These are phyloP conservation scores for Circinella minor DNA, from an alignment of 371 early-diverging fungal genomes.

Conservation along the genomic window DNA sequence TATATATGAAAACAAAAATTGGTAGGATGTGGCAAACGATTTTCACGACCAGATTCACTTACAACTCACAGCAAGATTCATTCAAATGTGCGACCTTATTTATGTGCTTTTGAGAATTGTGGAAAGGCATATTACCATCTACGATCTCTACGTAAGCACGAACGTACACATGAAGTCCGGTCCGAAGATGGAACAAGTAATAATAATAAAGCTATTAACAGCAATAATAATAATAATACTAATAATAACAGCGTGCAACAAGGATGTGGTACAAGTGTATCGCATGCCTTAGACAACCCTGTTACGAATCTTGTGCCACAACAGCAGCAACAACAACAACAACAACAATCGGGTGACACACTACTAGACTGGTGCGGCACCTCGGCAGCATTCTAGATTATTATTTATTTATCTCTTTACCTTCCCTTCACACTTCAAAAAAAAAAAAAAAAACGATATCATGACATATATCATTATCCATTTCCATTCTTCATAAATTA, in stretches of 20 bases:
- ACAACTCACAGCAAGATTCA: slow-evolving; percentile 91
- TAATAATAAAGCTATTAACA: too few relatives aligned
- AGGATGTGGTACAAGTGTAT: slow-evolving; percentile 1
- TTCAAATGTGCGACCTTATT: slow-evolving; percentile 76
- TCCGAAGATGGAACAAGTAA: slow-evolving; percentile 1
- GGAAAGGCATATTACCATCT: slow-evolving; percentile 85
- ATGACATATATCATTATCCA: too few relatives aligned
- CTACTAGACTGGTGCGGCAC: slow-evolving; percentile 14
- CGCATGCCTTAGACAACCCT: slow-evolving; percentile 9
- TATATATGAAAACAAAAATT: background rate
- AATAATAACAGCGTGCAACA: slow-evolving; percentile 1
- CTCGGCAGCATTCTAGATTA: slow-evolving; percentile 4
- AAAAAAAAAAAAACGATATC: background rate
- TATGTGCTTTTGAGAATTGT: slow-evolving; percentile 66
- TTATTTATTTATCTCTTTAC: background rate
- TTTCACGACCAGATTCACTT: slow-evolving; percentile 88
- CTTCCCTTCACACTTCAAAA: background rate
- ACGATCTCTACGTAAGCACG: slow-evolving; percentile 80
- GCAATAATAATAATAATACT: background rate
- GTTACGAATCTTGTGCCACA: slow-evolving; percentile 6
- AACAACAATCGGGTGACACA: slow-evolving; percentile 10
- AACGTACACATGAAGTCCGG: slow-evolving; percentile 58
- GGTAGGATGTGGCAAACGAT: slow-evolving; percentile 78
- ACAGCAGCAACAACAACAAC: too few relatives aligned
- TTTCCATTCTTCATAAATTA: too few relatives aligned